Base-by-base conservation (phyloP, 116 monocot genomes). In the Thalassia testudinum region DNA sequence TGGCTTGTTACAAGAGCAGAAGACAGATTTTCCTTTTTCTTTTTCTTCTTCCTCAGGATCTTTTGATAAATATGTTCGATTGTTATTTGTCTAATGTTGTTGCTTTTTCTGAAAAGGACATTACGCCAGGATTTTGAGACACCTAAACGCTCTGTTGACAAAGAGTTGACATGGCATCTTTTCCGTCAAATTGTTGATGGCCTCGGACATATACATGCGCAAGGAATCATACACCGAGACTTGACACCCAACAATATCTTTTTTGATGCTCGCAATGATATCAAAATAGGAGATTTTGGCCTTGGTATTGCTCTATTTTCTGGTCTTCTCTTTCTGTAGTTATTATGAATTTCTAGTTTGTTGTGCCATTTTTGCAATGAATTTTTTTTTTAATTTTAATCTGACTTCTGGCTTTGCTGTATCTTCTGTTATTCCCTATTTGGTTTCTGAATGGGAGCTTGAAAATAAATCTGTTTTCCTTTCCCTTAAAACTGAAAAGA, bases 181-280 rank as follows among this genome's bases (percentile, higher is more conserved):
- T 95, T 87, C 72, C 87, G 87, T n/a, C 95, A 95, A 81, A 87
- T 95, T 72, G 78, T 87, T 20, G 95, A 95, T 87, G 95, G 95
- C 21, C 62, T 95, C 26, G 84, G 78, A 28, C 95, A 95, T 68
- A 84, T 95, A 62, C 95, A 95, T 69, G 76, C 87, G 44, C 95
- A 81, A 69, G 95, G 88, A 62, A 95, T 95, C 51, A 87, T 95
- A 22, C 95, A 95, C 70, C 84, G 95, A 25, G 95, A 95, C 64
- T 65, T 95, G 66, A 95, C 87, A 49, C 95, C 95, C 38, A 95
- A 65, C 60, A 95, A 95, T 52, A 95, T 95, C 47, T 95, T 95
- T 55, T 95, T 95, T 74, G 95, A 87, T 85, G 78, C 70, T 42
- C 83, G 95, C 25, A 95, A 95, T 78, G 87, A 95, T 67, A 74